Evolutionary conservation across 768 basidiomycete species (phyloP).

Genomic region (Boletus tomentosulus): DNA sequence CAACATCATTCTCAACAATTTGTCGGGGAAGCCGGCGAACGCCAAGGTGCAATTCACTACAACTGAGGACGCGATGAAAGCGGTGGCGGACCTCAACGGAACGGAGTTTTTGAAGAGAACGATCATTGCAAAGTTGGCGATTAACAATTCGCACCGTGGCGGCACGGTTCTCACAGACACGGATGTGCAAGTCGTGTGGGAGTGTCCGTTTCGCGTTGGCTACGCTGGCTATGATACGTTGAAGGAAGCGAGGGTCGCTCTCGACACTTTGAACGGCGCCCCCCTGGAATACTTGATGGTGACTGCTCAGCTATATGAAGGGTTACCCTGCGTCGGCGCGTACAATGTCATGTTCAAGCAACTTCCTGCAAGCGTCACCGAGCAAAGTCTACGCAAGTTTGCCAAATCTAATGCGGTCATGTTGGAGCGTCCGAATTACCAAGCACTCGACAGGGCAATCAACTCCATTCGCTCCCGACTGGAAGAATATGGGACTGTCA

Average conservation of each 20-base stretch:
- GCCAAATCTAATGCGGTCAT: slow-evolving; percentile 47
- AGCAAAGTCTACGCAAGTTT: slow-evolving; percentile 43
- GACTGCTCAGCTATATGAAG: slow-evolving; percentile 48
- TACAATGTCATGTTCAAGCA: slow-evolving; percentile 59
- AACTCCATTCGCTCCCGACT: slow-evolving; percentile 36
- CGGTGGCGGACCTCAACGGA: slow-evolving; percentile 49
- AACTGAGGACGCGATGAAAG: slow-evolving; percentile 49
- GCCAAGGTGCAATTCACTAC: slow-evolving; percentile 47
- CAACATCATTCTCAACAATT: slow-evolving; percentile 33
- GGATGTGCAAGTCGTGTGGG: slow-evolving; percentile 56
- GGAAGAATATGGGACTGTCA: slow-evolving; percentile 35
- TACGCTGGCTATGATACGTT: slow-evolving; percentile 60
- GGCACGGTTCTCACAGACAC: slow-evolving; percentile 47
- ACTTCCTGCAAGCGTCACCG: slow-evolving; percentile 43
- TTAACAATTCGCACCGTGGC: slow-evolving; percentile 35
- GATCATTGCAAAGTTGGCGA: slow-evolving; percentile 44
- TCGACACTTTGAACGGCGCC: slow-evolving; percentile 38
- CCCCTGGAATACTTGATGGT: slow-evolving; percentile 40
- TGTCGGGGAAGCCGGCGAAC: slow-evolving; percentile 21
- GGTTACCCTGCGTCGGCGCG: slow-evolving; percentile 52
- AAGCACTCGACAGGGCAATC: slow-evolving; percentile 33
- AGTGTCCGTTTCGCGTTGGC: slow-evolving; percentile 50
- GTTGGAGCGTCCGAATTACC: slow-evolving; percentile 48
- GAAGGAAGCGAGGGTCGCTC: slow-evolving; percentile 47
- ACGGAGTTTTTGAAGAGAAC: slow-evolving; percentile 33